Evolutionary conservation across 1,139 yeast species (phyloP), one percentile per base, ranked within the genome.

Genomic region (Suhomyces atakaporum): DNA sequence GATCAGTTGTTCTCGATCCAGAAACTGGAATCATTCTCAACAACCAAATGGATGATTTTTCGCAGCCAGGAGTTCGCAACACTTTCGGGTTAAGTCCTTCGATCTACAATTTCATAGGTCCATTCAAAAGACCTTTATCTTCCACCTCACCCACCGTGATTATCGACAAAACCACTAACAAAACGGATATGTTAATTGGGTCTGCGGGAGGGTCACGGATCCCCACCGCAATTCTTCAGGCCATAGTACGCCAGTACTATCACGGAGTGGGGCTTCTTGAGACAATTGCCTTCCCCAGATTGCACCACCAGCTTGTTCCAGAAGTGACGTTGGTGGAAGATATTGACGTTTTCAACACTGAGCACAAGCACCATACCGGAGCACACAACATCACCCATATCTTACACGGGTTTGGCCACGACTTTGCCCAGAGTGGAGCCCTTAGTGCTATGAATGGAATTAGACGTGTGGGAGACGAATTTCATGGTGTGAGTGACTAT

Each of bases 171-270:
- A 53, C 48, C 9, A 58, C 63, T 43, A 62, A 75, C 49, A 40
- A 36, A 11, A 79, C 86, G 0, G 88, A 84, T 49, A 56, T 87
- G 29, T 75, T 84, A 3, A 74, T 90, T 44, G 97, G 97, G 1
- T 95, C 96, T 0, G 94, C 97, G 1, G 97, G 98, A 7, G 97
- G 97, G 0, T 84, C 95, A 11, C 69, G 95, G 41, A 92, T 92
- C 36, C 73, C 85, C n/a, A 87, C 96, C 0, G 78, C 95, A 1
- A 77, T 90, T 3, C 72, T 90, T 39, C 94, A 89, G 54, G 90
- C 92, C 0, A 75, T 92, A 20, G 70, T 85, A 2, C 66, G 96
- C 39, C 63, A 69, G 4, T 79, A 81, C 45, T 77, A 77, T 55
- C 75, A 79, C 51, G 60, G 73, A 3, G 55, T 77, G 58, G 68